Evolutionary conservation across 176 grass and related monocot genomes (phyloP), one percentile per base, ranked within the genome.

Genomic region (Oryza nivara): DNA sequence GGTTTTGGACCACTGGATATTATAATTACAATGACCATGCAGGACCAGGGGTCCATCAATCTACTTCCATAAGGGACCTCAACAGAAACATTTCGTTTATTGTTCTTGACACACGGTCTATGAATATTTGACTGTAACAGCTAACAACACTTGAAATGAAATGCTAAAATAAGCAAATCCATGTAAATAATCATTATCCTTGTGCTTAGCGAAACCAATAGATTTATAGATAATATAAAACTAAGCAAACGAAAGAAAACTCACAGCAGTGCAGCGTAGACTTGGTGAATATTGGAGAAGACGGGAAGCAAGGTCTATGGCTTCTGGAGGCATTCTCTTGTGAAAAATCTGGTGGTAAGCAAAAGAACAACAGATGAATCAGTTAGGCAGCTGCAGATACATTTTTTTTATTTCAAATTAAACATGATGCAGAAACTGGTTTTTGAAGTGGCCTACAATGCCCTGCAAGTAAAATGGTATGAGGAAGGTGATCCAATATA

Each of bases 261-360:
- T 93, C 44, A 96, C 94, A 85, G 94, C 91, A 38, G 94, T 89
- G 75, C 94, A 96, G 3, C 94, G 88, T 36, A 96, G 84, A 81
- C 87, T 96, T 17, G 94, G 94, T 73, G 94, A 96, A 82, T 96
- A 96, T 46, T 96, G 94, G 81, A 96, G 94, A 82, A 96, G 94
- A 51, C 94, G 91, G 11, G 94, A 96, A 16, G 94, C 94, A 74
- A 96, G 91, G 80, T 96, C 94, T 48, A 96, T 96, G 64, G 94
- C 94, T 84, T 96, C 94, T 28, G 94, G 89, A 10, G 94, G 94
- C 94, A 96, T 96, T 88, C 91, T 91, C 91, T 96, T 96, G 89
- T 96, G 94, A 68, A 96, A 96, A 76, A 96, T 93, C 94, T 96
- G 56, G 25, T 2, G 10, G 35, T 11, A 65, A 11, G 1, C 0